Conservation (phyloP, 2,329 filamentous ascomycete genomes). For the Penicillium verrucosum region DNA sequence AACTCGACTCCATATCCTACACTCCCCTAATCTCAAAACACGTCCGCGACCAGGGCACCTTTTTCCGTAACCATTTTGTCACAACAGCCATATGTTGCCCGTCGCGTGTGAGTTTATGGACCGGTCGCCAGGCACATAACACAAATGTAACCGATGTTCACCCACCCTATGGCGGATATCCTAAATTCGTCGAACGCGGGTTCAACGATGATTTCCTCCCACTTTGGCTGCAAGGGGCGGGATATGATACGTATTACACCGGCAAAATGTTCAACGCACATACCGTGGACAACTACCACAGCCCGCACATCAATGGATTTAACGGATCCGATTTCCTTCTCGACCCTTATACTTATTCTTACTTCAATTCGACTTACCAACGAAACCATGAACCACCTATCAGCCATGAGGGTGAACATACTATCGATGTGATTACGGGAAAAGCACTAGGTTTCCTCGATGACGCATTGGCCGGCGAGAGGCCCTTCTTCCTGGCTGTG, state of each 20-base stretch:
- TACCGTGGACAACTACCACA: slow-evolving; percentile 49
- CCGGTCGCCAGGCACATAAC: slow-evolving; percentile 65
- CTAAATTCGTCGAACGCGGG: slow-evolving; percentile 51
- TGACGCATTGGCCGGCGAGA: slow-evolving; percentile 52
- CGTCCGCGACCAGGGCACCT: slow-evolving; percentile 56
- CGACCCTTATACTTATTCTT: slow-evolving; percentile 58
- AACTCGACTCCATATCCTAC: slow-evolving; percentile 60
- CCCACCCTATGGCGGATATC: slow-evolving; percentile 52
- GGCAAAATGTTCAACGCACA: slow-evolving; percentile 57
- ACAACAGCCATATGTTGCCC: slow-evolving; percentile 67
- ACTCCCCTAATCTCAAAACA: slow-evolving; percentile 58
- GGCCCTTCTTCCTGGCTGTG: slow-evolving; percentile 66
- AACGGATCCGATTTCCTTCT: slow-evolving; percentile 46
- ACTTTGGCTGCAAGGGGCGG: slow-evolving; percentile 51
- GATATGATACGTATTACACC: slow-evolving; percentile 55
- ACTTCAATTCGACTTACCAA: slow-evolving; percentile 63
- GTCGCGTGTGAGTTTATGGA: slow-evolving; percentile 62
- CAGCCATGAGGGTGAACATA: slow-evolving; percentile 55
- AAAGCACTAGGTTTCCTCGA: slow-evolving; percentile 61
- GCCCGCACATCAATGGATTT: slow-evolving; percentile 37
- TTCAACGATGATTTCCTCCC: slow-evolving; percentile 53
- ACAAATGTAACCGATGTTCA: slow-evolving; percentile 64
- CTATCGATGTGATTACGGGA: slow-evolving; percentile 57
- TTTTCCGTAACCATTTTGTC: slow-evolving; percentile 62
- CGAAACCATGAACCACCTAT: slow-evolving; percentile 57